Conservation (phyloP, 2,329 filamentous ascomycete genomes). For the Furcasterigmium sp. region DNA sequence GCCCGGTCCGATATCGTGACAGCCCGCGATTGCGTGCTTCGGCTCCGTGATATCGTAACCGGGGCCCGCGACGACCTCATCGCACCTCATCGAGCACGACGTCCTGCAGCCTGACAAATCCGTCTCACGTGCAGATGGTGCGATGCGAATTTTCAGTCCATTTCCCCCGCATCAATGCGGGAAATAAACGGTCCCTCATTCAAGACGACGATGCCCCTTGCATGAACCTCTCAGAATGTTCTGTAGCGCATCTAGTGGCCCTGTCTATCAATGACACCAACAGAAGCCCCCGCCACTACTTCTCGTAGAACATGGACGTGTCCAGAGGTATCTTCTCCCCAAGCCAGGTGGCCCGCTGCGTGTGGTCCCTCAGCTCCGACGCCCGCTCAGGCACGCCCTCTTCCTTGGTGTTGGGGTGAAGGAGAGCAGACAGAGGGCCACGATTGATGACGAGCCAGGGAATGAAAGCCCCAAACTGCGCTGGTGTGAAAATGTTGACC, state of each 20-base stretch:
- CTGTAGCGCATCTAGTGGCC: no score
- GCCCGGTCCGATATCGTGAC: not conserved
- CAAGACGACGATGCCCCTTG: no score
- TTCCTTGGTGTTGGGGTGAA: conserved; percentile 77
- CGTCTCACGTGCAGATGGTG: no score
- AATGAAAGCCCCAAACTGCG: conserved; percentile 84
- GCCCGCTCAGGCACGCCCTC: conserved; percentile 22
- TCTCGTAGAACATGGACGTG: conserved; percentile 6
- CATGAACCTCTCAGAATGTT: no score
- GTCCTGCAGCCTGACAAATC: no score
- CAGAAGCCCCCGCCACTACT: no score
- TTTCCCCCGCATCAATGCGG: no score
- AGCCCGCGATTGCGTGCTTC: not conserved
- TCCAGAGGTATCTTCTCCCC: conserved; percentile 62
- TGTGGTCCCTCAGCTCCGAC: conserved; percentile 50
- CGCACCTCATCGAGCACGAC: not conserved
- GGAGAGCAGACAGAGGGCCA: conserved; percentile 69
- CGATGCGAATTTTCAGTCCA: no score
- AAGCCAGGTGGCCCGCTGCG: conserved; percentile 69
- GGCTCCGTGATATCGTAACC: not conserved
- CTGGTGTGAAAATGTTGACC: conserved; percentile 80
- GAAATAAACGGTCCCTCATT: no score
- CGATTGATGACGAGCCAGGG: conserved; percentile 80
- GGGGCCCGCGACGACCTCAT: not conserved
- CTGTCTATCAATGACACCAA: no score